A percentile compares a stretch with the other conserved stretches of the same genome.
Conservation (phyloP, 2,329 filamentous ascomycete genomes). For the Aspergillus bombycis region DNA sequence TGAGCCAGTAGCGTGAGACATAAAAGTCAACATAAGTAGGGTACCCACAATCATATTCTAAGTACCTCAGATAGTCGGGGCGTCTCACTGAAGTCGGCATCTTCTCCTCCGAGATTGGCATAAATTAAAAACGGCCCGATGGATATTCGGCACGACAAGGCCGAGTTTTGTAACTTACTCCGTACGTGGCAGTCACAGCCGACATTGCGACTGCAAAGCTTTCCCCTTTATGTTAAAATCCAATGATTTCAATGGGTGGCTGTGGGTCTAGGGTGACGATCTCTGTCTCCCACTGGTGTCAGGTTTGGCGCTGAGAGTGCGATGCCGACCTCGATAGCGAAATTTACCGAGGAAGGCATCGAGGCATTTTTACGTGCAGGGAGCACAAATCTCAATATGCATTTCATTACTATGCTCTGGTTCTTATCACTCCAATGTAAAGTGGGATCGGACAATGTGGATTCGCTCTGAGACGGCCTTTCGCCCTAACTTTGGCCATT, state of each 20-base stretch:
- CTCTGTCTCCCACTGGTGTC: not conserved
- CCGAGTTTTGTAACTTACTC: not conserved
- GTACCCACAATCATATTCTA: not conserved
- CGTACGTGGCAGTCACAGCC: not conserved
- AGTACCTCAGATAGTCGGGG: not conserved
- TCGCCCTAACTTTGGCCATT: too few relatives aligned
- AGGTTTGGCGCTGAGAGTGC: not conserved
- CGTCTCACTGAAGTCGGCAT: not conserved
- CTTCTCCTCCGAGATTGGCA: not conserved
- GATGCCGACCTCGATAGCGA: not conserved
- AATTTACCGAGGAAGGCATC: slow-evolving; percentile 1
- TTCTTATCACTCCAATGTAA: not conserved
- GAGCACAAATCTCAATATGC: not conserved
- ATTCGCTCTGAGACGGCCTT: not conserved
- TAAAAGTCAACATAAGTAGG: not conserved
- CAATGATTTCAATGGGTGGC: not conserved
- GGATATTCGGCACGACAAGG: slow-evolving; percentile 1
- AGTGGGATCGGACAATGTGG: not conserved
- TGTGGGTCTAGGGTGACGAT: not conserved
- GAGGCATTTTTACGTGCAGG: not conserved
- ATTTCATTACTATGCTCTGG: not conserved
- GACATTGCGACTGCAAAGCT: not conserved
- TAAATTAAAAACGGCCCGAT: slow-evolving; percentile 3
- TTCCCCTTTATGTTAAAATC: not conserved
- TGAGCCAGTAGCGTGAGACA: not conserved